Base-by-base conservation (phyloP, 2,329 filamentous ascomycete species). In the Phyllosticta capitalensis region DNA sequence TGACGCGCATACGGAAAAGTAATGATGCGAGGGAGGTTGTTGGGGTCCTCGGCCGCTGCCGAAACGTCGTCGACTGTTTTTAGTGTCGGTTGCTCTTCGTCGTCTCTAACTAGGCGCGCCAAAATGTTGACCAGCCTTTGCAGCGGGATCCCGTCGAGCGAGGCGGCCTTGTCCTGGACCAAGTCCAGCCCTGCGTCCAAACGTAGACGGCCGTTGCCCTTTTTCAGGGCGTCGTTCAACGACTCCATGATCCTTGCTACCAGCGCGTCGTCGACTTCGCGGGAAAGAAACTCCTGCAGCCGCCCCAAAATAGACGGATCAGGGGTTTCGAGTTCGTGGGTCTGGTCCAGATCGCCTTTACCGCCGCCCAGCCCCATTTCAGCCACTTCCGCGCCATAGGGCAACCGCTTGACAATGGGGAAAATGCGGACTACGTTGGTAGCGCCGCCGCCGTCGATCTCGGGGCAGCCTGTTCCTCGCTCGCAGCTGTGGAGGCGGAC, bases 1-100 rank as follows among this genome's bases (percentile, higher is more conserved):
- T 97, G 92, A 0, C 92, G 83, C 0, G 92, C 92, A 68, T 92
- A 96, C 0, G 92, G 89, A 64, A 96, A 96, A 20, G 75, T 78
- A 22, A 74, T 74, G 0, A 50, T 55, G 53, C 59, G 62, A 9
- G 64, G 67, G 20, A 63, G 55, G 9, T n/a, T n/a, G 17, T 9
- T 10, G 9, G 21, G 38, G 9, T 10, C 9, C 7, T 1, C 38
- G 9, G 26, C 17, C 7, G 20, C 19, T 22, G 24, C 17, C 48
- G 56, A 58, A 51, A 52, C 56, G 56, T 28, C 24, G 51, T 49
- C 48, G 56, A 22, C 21, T 24, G 30, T 50, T 21, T 21, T 33
- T n/a, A 7, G 9, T 33, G 48, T 14, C n/a, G n/a, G 51, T 17
- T 28, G 58, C 45, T 28, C 2, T 22, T 45, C 26, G 24, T 52